Base-by-base conservation (phyloP, 306 rosid species). In the Begonia loranthoides region DNA sequence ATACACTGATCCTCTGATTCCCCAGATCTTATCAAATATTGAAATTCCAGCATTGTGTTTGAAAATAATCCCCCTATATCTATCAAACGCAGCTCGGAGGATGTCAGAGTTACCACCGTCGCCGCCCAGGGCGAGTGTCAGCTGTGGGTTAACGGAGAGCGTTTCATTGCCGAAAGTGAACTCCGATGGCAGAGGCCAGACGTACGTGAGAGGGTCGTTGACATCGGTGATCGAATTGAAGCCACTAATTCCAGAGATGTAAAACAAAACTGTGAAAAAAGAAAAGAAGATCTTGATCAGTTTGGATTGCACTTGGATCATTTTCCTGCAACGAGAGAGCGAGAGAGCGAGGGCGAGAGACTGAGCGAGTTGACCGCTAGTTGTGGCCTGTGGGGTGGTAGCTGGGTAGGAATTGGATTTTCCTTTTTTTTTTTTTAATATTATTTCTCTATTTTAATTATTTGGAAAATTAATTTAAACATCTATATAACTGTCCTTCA, bases 141-240 rank as follows among this genome's bases (percentile, higher is more conserved):
- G 92, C 9, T 53, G 61, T 2, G 94, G 36, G 36, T 28, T 28
- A 28, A 28, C 36, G 36, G 36, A 28, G 36, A 28, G 83, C 40
- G 76, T 59, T 12, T 61, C 59, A 17, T 70, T 53, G 19, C 99
- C 95, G 61, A 50, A 78, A 52, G 75, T 66, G 73, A 70, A 80
- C 14, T 86, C 59, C 28, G 74, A 40, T 3, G 99, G 99, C 36
- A 86, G 66, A 9, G 99, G 99, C 99, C 99, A 90, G 8, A 90
- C 62, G 66, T 80, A 78, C 0, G 92, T 70, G 60, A 70, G 72
- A 28, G 36, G 36, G 36, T 28, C 36, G 36, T 28, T 28, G 36
- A 28, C 6, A 28, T 2, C 36, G 8, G 36, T 49, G 7, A 7
- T 54, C 39, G 62, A 52, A 40, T 52, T 44, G 19, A 48, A 15